phyloP scores from a whole-genome alignment of 2,329 filamentous ascomycete species.

The Aspergillus quadricinctus region DNA sequence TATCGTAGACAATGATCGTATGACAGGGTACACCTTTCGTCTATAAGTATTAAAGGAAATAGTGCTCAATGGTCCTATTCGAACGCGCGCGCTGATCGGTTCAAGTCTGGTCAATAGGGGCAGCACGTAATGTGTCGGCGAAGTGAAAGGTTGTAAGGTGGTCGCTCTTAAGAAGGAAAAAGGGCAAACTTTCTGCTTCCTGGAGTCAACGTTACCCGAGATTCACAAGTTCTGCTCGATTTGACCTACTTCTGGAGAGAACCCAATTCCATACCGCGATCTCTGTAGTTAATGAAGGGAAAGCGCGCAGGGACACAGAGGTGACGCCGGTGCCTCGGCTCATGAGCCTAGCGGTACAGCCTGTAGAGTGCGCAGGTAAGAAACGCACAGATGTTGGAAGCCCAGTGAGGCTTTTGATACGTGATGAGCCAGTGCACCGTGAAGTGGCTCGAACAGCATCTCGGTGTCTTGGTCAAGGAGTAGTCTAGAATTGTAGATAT shows the following conservation, averaged over 20 bases:
- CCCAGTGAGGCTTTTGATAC: background rate
- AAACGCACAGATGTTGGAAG: background rate
- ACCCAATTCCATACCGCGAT: background rate
- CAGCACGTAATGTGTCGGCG: no score
- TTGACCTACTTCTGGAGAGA: background rate
- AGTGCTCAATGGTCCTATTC: no score
- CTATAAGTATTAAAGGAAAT: no score
- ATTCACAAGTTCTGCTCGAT: background rate
- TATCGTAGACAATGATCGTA: constrained; percentile 23
- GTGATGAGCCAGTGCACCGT: background rate
- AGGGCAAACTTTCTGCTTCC: background rate
- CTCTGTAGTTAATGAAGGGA: background rate
- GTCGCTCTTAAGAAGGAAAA: background rate
- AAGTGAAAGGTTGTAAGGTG: no score
- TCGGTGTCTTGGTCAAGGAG: background rate
- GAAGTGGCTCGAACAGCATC: background rate
- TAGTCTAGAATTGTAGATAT: no score
- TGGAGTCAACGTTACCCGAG: background rate
- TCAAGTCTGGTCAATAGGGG: background rate
- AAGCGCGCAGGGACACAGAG: background rate
- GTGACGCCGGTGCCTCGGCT: no score
- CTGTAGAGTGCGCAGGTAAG: background rate
- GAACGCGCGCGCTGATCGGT: no score
- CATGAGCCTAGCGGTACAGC: no score
- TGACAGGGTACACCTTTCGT: background rate